phyloP scores from a whole-genome alignment of 495 filamentous ascomycete species.

The Penicillium coffeae region DNA sequence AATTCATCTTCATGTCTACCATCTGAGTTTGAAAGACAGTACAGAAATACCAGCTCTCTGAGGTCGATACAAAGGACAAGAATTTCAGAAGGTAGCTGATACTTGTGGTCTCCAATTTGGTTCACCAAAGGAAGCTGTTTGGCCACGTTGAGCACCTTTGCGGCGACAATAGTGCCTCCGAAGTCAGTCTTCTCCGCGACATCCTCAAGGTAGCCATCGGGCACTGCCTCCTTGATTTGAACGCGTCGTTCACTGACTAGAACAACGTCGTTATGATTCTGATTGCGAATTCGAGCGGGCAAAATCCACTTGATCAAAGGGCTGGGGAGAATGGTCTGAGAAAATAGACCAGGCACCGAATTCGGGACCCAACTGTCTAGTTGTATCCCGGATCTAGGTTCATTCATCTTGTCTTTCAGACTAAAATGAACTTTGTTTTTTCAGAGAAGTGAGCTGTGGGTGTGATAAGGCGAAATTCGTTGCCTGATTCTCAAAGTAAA shows the following conservation, averaged over 20 bases:
- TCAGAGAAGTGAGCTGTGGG: too few relatives aligned
- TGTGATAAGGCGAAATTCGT: too few relatives aligned
- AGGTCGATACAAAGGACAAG: constrained; percentile 67
- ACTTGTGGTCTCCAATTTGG: constrained; percentile 18
- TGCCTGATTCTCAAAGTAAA: too few relatives aligned
- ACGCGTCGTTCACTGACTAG: constrained; percentile 69
- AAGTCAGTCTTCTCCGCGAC: constrained; percentile 73
- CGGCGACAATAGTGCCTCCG: constrained; percentile 52
- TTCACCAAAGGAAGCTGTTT: constrained; percentile 28
- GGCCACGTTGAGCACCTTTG: constrained; percentile 41
- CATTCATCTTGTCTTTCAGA: neutral
- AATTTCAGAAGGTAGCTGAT: constrained; percentile 65
- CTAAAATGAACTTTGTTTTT: too few relatives aligned
- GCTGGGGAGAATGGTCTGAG: constrained; percentile 71
- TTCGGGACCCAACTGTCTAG: neutral
- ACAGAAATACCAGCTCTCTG: constrained; percentile 69
- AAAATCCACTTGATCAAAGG: constrained; percentile 74
- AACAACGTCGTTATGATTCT: constrained; percentile 77
- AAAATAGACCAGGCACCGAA: constrained; percentile 58
- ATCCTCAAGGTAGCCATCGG: constrained; percentile 60
- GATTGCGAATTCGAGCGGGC: constrained; percentile 69
- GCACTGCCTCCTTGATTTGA: constrained; percentile 63
- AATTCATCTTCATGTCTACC: constrained; percentile 47
- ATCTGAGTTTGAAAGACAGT: constrained; percentile 37
- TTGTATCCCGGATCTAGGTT: neutral